phyloP scores from a whole-genome alignment of 805 yeast species.

The Metschnikowia vanudenii region DNA sequence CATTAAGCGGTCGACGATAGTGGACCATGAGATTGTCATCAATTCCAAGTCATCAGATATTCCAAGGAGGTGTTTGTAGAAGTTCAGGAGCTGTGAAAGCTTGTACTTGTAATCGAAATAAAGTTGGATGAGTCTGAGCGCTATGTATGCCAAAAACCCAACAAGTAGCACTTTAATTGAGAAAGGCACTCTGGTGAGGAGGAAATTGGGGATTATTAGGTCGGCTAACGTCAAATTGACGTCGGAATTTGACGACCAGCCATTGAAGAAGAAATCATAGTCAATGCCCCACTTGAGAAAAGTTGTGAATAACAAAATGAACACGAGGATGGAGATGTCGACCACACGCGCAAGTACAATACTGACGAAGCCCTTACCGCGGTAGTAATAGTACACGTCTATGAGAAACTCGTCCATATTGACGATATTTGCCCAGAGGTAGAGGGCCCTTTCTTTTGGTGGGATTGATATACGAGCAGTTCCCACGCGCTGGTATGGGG shows the following conservation, averaged over 20 bases:
- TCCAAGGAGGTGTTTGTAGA: constrained; percentile 68
- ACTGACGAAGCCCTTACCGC: constrained; percentile 81
- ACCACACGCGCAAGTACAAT: constrained; percentile 64
- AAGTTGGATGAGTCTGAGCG: constrained; percentile 52
- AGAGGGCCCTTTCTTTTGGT: constrained; percentile 71
- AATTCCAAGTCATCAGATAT: constrained; percentile 73
- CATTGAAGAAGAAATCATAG: constrained; percentile 35
- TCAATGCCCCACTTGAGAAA: constrained; percentile 83
- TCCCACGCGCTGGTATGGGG: constrained; percentile 7
- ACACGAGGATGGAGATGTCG: constrained; percentile 72
- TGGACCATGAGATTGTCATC: constrained; percentile 92
- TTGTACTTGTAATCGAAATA: constrained; percentile 59
- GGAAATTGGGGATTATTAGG: constrained; percentile 42
- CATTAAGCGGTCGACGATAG: constrained; percentile 74
- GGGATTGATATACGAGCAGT: constrained; percentile 29
- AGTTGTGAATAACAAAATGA: constrained; percentile 75
- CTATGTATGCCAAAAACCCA: constrained; percentile 54
- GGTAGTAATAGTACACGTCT: constrained; percentile 79
- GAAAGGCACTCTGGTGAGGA: constrained; percentile 41
- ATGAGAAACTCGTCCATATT: constrained; percentile 84
- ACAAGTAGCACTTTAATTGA: constrained; percentile 59
- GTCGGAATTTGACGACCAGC: constrained; percentile 23
- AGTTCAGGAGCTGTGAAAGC: constrained; percentile 70
- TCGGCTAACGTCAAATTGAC: constrained; percentile 32
- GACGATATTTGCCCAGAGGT: constrained; percentile 96